A percentile compares a stretch with the other conserved stretches of the same genome.
Conservation (phyloP, 176 grass and related monocot species). For the Bromus sterilis region DNA sequence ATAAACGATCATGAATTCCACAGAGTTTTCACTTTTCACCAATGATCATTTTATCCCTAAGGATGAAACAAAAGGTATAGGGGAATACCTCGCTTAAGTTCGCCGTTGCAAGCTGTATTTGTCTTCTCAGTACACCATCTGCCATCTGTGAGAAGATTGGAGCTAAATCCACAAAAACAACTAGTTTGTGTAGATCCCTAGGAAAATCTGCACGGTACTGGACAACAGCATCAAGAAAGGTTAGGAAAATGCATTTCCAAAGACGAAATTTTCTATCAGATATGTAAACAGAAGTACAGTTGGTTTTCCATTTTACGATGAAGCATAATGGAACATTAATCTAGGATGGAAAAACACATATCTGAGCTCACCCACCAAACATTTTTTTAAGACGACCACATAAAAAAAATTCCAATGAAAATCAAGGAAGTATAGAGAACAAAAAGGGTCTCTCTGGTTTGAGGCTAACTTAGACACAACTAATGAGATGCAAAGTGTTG, state of each 20-base stretch:
- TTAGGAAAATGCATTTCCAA: constrained; percentile 2
- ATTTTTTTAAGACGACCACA: background rate
- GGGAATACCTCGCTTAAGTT: constrained; percentile 58
- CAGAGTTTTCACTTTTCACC: background rate
- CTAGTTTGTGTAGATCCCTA: constrained; percentile 57
- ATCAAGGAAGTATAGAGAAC: background rate
- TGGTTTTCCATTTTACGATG: background rate
- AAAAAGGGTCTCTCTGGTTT: background rate
- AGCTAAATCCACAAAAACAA: constrained; percentile 84
- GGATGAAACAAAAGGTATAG: background rate
- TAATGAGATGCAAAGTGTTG: background rate
- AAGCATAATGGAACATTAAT: constrained; percentile 1
- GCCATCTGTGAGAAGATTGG: constrained; percentile 76
- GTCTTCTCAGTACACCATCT: constrained; percentile 57
- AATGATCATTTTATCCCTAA: background rate
- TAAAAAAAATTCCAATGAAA: background rate
- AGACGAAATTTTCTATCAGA: background rate
- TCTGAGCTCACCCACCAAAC: background rate
- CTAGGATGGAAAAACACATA: background rate
- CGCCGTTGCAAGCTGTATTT: constrained; percentile 62
- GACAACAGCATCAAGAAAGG: constrained; percentile 38
- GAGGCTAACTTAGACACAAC: background rate
- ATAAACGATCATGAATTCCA: background rate
- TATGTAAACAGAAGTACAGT: constrained; percentile 4
- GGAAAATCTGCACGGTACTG: constrained; percentile 97